These are phyloP conservation scores for Zygosaccharomyces pseudobailii DNA, from an alignment of 1,139 yeast species.

Conservation along the genomic window DNA sequence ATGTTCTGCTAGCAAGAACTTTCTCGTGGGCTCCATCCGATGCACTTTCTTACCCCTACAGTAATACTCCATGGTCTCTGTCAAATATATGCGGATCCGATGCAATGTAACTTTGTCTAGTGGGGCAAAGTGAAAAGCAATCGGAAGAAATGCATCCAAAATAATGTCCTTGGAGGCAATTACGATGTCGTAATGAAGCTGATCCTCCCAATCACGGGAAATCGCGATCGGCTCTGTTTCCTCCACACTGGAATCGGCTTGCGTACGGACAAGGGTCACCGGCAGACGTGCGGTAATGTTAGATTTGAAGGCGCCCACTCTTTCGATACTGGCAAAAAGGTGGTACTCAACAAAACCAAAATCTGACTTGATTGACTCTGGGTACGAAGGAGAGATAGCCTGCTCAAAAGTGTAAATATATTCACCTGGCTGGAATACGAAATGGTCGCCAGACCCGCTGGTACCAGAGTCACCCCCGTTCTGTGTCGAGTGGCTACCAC, in stretches of 20 bases:
- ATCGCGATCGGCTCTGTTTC: conserved; percentile 92
- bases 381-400: conserved; percentile 73
- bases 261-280: conserved; percentile 66
- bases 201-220: conserved; percentile 90
- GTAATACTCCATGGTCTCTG: conserved; percentile 87
- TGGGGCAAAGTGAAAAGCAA: conserved; percentile 80
- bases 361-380: conserved; percentile 73
- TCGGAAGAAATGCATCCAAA: conserved; percentile 75
- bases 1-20: conserved; percentile 74
- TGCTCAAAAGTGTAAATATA: conserved; percentile 90
- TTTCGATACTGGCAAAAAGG: conserved; percentile 62
- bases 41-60: conserved; percentile 84
- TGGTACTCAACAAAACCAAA: conserved; percentile 74
- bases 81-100: conserved; percentile 74
- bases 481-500: conserved; percentile 6
- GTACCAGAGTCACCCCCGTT: conserved; percentile 5
- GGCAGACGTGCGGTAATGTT: conserved; percentile 63
- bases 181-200: conserved; percentile 79
- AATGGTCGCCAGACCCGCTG: conserved; percentile 31
- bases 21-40: conserved; percentile 82
- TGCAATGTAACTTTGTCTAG: conserved; percentile 83
- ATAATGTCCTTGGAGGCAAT: conserved; percentile 85
- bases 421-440: conserved; percentile 70
- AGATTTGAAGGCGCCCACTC: conserved; percentile 82
- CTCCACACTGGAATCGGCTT: conserved; percentile 73